Evolutionary conservation across 2,329 filamentous ascomycete genomes (phyloP).

Genomic region (Cladobotryum mycophilum): DNA sequence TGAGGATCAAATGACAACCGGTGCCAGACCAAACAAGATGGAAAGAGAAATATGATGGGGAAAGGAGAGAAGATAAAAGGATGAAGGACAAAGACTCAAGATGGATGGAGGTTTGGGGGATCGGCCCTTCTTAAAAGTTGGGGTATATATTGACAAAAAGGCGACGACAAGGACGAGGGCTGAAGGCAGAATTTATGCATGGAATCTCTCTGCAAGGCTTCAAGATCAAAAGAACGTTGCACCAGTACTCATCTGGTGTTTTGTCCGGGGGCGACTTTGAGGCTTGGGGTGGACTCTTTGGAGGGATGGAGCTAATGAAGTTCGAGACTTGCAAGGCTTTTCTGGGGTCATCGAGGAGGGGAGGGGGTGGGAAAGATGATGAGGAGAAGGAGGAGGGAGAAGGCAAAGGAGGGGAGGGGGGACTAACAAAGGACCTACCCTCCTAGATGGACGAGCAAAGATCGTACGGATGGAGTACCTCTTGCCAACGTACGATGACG

Average conservation of each 20-base stretch:
- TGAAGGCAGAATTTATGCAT: constrained; percentile 11
- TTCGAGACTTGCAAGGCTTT: constrained; percentile 10
- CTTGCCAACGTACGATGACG: too few species aligned
- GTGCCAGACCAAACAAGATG: not conserved
- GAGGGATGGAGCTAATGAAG: constrained; percentile 8
- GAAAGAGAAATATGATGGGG: not conserved
- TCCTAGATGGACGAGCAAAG: too few species aligned
- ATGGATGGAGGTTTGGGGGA: not conserved
- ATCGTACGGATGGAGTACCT: too few species aligned
- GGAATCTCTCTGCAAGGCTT: constrained; percentile 9
- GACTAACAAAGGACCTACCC: not conserved
- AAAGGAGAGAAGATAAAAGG: not conserved
- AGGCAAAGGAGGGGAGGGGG: not conserved
- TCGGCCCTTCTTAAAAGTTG: constrained; percentile 12
- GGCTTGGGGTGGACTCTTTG: constrained; percentile 5
- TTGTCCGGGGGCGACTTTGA: constrained; percentile 5
- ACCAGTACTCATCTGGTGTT: constrained; percentile 7
- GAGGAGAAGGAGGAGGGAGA: not conserved
- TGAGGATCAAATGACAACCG: not conserved
- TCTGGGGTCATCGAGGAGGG: constrained; percentile 2
- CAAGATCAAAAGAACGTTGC: constrained; percentile 11
- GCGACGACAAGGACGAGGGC: constrained; percentile 7
- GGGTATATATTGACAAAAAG: constrained; percentile 5
- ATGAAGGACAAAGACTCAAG: constrained; percentile 2
- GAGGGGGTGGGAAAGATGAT: not conserved